Base-by-base conservation (phyloP, 208 protist species). In the Acanthamoeba castellanii region DNA sequence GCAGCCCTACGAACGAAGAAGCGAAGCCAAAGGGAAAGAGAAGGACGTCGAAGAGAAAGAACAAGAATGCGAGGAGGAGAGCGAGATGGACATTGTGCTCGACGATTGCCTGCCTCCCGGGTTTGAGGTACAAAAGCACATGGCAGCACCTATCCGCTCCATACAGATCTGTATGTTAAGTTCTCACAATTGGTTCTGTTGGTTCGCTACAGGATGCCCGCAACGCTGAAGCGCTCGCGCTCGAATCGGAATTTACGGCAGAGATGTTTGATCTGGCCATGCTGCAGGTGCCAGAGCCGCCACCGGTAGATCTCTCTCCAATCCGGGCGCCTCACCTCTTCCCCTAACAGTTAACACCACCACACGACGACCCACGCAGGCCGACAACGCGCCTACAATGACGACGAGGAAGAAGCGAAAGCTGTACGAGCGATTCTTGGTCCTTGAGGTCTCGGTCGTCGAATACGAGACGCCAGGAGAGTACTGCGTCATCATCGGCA, bases 191-290 rank as follows among this genome's bases (percentile, higher is more conserved):
- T 16, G 59, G 61, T 27, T 20, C 27, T 27, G 27, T 68, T 27
- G 25, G 45, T 47, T 14, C 27, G 11, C 32, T 14, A 14, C 27
- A 84, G 42, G 42, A 50, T 52, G 25, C 47, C 37, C 42, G 76
- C 42, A 84, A 84, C 76, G 11, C 76, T 18, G 76, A 84, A 6
- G 47, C 42, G 1, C 9, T 84, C 7, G 76, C 76, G 22, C 25
- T 47, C 9, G 87, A 92, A 52, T 14, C 47, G 11, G 87, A 92
- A 32, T 92, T 92, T 34, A 92, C 87, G 7, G 87, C 57, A 0
- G 87, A 92, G 32, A 92, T 92, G 87, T 92, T 92, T 50, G 87
- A 92, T 34, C 37, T 76, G 57, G 87, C 87, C 18, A 92, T 92
- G 87, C 87, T 55, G 27, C 76, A 84, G 22, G 34, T 91, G 61